Evolutionary conservation across 2,329 filamentous ascomycete genomes (phyloP).

Genomic region (Fusarium sp.): DNA sequence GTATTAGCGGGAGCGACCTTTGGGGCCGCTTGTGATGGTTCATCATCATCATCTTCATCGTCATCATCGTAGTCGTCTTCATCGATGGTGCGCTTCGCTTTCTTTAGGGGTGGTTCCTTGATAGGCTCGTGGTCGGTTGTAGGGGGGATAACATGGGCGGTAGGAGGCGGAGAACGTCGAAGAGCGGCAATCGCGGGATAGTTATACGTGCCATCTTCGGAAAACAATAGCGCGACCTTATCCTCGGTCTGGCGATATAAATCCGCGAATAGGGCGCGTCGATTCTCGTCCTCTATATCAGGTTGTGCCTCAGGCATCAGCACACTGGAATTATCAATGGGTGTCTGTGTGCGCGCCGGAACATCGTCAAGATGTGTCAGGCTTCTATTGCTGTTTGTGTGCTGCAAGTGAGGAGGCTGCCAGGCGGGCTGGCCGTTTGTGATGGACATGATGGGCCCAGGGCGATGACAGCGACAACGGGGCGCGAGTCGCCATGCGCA

Average conservation of each 20-base stretch:
- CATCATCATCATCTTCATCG: conserved; percentile 75
- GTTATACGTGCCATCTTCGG: conserved; percentile 66
- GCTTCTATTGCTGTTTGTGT: conserved; percentile 61
- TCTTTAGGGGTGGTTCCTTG: conserved; percentile 75
- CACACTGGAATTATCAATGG: conserved; percentile 60
- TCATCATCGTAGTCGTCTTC: conserved; percentile 91
- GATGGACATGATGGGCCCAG: conserved; percentile 71
- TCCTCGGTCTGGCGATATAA: conserved; percentile 82
- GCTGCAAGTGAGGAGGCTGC: conserved; percentile 67
- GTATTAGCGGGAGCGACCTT: conserved; percentile 66
- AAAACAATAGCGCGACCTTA: conserved; percentile 81
- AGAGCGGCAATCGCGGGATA: conserved; percentile 65
- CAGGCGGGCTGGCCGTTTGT: conserved; percentile 74
- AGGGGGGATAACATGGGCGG: conserved; percentile 61
- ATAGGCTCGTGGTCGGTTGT: conserved; percentile 70
- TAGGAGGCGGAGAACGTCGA: conserved; percentile 55
- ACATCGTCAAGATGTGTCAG: conserved; percentile 73
- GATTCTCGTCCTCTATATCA: conserved; percentile 75
- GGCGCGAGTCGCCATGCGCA: conserved; percentile 69
- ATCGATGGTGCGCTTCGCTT: conserved; percentile 80
- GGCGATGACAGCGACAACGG: conserved; percentile 61
- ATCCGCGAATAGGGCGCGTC: conserved; percentile 79
- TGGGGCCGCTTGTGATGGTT: conserved; percentile 66
- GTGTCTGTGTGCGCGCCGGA: conserved; percentile 62
- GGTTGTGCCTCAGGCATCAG: conserved; percentile 71